Percentiles rank a stretch among this genome's conserved stretches.
phyloP scores from a whole-genome alignment of 768 basidiomycete genomes.

The Hemileccinum rubropunctum region DNA sequence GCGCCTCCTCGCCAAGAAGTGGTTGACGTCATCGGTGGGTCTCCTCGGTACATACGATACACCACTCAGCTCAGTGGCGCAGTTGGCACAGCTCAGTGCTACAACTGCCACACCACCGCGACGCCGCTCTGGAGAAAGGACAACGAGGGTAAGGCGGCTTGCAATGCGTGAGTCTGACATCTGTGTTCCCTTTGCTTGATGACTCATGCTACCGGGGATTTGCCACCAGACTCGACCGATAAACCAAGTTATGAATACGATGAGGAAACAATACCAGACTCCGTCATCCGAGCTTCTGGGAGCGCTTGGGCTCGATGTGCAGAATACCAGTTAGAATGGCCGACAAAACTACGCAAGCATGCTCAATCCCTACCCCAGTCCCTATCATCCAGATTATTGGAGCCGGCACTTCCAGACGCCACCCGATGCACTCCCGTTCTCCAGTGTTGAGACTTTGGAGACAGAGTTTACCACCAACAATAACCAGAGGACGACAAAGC shows the following conservation, averaged over 20 bases:
- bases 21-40: slow-evolving; percentile 70
- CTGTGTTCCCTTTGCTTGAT: slow-evolving; percentile 3
- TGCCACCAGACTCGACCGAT: slow-evolving; percentile 70
- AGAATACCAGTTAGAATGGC: slow-evolving; percentile 25
- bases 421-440: slow-evolving; percentile 53
- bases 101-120: slow-evolving; percentile 86
- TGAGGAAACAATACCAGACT: slow-evolving; percentile 40
- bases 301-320: slow-evolving; percentile 38
- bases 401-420: slow-evolving; percentile 47
- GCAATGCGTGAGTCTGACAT: slow-evolving; percentile 79
- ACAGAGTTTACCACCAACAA: slow-evolving; percentile 32
- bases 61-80: slow-evolving; percentile 27
- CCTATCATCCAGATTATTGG: slow-evolving; percentile 73
- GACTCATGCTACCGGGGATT: slow-evolving; percentile 25
- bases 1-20: slow-evolving; percentile 64
- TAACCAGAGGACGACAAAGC: slow-evolving; percentile 52
- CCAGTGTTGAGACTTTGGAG: slow-evolving; percentile 46
- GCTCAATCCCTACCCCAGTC: slow-evolving; percentile 59
- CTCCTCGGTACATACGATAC: slow-evolving; percentile 30
- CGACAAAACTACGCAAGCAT: slow-evolving; percentile 31
- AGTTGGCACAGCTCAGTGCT: slow-evolving; percentile 68
- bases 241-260: slow-evolving; percentile 49
- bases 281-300: slow-evolving; percentile 53
- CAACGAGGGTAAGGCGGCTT: slow-evolving; percentile 87
- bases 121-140: slow-evolving; percentile 91